These are phyloP conservation scores for Cadophora malorum DNA, from an alignment of 2,329 filamentous ascomycete species.

Conservation along the genomic window DNA sequence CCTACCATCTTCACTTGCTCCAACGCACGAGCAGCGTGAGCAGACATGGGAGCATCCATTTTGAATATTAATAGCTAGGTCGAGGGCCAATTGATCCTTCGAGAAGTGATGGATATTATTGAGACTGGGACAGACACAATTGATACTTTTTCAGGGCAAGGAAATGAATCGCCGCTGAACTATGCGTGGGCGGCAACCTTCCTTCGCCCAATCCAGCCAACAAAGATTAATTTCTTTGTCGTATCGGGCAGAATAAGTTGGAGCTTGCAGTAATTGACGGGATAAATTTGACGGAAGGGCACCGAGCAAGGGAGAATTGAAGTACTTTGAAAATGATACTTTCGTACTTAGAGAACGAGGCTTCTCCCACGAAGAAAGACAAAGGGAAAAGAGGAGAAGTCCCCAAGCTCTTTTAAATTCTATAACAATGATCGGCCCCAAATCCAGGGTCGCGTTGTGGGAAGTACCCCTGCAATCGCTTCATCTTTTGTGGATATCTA, in stretches of 20 bases:
- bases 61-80: neutral
- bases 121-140: neutral
- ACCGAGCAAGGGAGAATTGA: slow-evolving; percentile 1
- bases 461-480: slow-evolving; percentile 8
- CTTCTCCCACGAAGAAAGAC: neutral
- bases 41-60: slow-evolving; percentile 29
- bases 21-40: slow-evolving; percentile 33
- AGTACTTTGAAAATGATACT: slow-evolving; percentile 8
- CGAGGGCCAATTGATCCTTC: neutral
- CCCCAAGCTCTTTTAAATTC: neutral
- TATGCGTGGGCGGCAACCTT: slow-evolving; percentile 3
- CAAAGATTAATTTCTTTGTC: slow-evolving; percentile 1
- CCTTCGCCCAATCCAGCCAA: slow-evolving; percentile 7
- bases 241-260: slow-evolving; percentile 7
- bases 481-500: neutral
- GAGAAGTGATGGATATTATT: slow-evolving; percentile 9
- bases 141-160: slow-evolving; percentile 2
- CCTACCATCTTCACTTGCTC: slow-evolving; percentile 40
- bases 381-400: neutral
- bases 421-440: slow-evolving; percentile 9
- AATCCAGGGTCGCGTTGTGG: slow-evolving; percentile 11
- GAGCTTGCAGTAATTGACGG: slow-evolving; percentile 5
- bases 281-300: slow-evolving; percentile 6
- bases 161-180: slow-evolving; percentile 6
- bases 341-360: neutral